phyloP scores from a whole-genome alignment of 192 early-diverging fungal species.

The Chytriomyces sp. region DNA sequence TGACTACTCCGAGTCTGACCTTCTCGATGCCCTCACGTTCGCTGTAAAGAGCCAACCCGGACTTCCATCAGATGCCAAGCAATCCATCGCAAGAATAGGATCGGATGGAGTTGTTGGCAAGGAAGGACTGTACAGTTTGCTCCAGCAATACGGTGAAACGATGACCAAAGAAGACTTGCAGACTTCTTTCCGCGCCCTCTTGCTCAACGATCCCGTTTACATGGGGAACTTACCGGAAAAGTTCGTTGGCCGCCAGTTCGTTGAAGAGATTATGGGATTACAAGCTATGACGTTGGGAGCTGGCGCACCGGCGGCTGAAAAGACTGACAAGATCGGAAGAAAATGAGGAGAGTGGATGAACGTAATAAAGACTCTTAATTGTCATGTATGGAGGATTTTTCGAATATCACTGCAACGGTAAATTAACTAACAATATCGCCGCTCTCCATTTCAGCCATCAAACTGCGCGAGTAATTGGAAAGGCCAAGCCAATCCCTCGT shows the following conservation, averaged over 20 bases:
- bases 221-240: conserved; percentile 43
- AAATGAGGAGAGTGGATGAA: neutral
- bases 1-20: conserved; percentile 42
- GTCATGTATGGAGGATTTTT: no score
- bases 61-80: neutral
- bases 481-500: no score
- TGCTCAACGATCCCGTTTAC: conserved; percentile 44
- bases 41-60: conserved; percentile 46
- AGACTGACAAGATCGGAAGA: neutral
- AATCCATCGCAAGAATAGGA: conserved; percentile 16
- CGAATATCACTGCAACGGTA: no score
- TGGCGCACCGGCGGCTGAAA: neutral
- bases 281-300: conserved; percentile 9
- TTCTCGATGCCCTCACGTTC: conserved; percentile 44
- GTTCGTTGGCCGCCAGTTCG: conserved; percentile 45
- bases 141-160: conserved; percentile 62
- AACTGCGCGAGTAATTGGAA: no score
- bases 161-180: conserved; percentile 44
- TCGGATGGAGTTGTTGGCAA: conserved; percentile 14
- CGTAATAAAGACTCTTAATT: no score
- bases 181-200: conserved; percentile 38
- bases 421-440: no score
- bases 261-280: conserved; percentile 50
- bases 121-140: conserved; percentile 46
- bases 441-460: no score